Conservation (phyloP, 2,329 filamentous ascomycete genomes). For the Coleophoma cylindrospora region DNA sequence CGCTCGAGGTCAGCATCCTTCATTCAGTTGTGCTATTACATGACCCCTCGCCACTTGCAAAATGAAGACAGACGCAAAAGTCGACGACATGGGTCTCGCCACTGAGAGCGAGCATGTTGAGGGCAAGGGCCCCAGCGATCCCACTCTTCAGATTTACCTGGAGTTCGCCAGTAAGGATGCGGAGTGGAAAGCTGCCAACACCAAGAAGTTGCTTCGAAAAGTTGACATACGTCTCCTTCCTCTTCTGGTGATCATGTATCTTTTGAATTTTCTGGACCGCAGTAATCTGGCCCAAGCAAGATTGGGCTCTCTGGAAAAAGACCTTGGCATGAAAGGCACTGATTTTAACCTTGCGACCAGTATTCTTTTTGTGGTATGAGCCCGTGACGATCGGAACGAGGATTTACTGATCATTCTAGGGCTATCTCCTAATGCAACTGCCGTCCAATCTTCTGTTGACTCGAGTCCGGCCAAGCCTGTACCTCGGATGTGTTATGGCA, state of each 20-base stretch:
- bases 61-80: background rate
- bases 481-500: constrained; percentile 33
- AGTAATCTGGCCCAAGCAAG: constrained; percentile 49
- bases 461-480: constrained; percentile 35
- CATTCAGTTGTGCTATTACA: background rate
- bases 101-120: background rate
- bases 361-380: constrained; percentile 46
- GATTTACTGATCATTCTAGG: constrained; percentile 7
- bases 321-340: constrained; percentile 48
- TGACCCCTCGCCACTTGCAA: background rate
- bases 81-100: background rate
- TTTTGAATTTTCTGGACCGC: constrained; percentile 49
- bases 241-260: constrained; percentile 48
- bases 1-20: too few relatives aligned
- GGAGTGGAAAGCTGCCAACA: constrained; percentile 24
- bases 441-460: constrained; percentile 43
- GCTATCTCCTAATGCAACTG: constrained; percentile 42
- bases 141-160: constrained; percentile 8
- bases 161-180: constrained; percentile 22
- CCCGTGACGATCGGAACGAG: background rate
- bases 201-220: constrained; percentile 36
- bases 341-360: constrained; percentile 52
- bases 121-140: background rate
- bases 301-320: constrained; percentile 45
- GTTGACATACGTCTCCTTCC: constrained; percentile 47